Base-by-base conservation (phyloP, 2,329 filamentous ascomycete species). In the Sclerotinia nivalis region DNA sequence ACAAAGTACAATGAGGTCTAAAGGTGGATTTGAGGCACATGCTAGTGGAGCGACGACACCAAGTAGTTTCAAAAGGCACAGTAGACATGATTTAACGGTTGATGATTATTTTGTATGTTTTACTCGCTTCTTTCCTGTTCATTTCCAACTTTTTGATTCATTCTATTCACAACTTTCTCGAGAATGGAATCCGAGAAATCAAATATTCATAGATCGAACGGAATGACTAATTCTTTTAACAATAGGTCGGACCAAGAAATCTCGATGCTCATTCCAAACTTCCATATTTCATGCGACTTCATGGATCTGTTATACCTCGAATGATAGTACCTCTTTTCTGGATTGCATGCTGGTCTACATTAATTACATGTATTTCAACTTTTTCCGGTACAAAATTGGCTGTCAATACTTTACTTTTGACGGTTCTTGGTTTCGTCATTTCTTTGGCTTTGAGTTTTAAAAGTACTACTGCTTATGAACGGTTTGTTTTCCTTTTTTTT, bases 381-480 rank as follows among this genome's bases (percentile, higher is more conserved):
- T 68, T 56, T 62, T 80, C 85, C 18, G 78, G 54, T 40, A 54
- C 40, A 13, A 40, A 59, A 55, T 69, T 89, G 25, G 85, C 84
- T 59, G 88, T 93, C 72, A 85, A 86, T 77, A 88, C 84, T n/a
- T 84, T 93, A 45, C 83, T 93, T 28, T 84, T 94, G 67, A 93
- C 91, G 1, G 88, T 94, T 66, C 86, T 91, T 58, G 91, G 91
- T 89, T 93, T 94, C 82, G 89, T 94, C 71, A 91, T 94, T 78
- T 89, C 89, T 86, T 81, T 94, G 71, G 86, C 89, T n/a, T 84
- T 94, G 47, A 93, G 90, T 1, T 93, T 94, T 81, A 88, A 91
- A 70, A 91, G 86, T 72, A 89, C 90, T 2, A 92, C 91, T 10
- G 91, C 91, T 13, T 94, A 94, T 75, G 91, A 94, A 80, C 87